Percentiles rank a stretch among this genome's conserved stretches.
Evolutionary conservation across 2,329 filamentous ascomycete species (phyloP).

Genomic region (Ophiostoma sp.): DNA sequence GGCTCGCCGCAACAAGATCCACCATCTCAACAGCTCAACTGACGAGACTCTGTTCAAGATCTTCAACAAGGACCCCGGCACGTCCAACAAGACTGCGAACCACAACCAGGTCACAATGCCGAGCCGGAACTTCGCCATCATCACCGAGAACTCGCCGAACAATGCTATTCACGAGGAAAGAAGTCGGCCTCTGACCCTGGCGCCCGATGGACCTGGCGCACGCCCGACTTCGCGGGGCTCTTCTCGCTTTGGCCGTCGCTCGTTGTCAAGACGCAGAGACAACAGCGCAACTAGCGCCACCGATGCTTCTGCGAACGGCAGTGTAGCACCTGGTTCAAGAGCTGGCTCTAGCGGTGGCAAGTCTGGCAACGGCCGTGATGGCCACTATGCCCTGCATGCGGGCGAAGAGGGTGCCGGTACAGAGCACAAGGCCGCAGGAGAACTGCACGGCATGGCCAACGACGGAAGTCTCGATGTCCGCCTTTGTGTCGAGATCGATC

Average conservation of each 20-base stretch:
- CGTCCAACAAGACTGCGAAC: constrained; percentile 62
- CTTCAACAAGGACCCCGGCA: constrained; percentile 83
- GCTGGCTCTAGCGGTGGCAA: constrained; percentile 23
- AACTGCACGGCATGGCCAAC: constrained; percentile 49
- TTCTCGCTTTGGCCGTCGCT: constrained; percentile 26
- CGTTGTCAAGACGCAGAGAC: constrained; percentile 16
- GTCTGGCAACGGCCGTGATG: constrained; percentile 47
- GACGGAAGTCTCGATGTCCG: constrained; percentile 70
- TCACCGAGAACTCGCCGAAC: constrained; percentile 77
- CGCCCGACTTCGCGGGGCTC: constrained; percentile 17
- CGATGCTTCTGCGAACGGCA: constrained; percentile 14
- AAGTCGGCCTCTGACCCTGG: constrained; percentile 5
- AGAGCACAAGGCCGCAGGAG: constrained; percentile 63
- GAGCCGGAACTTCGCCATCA: constrained; percentile 85
- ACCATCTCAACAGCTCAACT: constrained; percentile 64
- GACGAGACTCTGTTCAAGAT: constrained; percentile 92
- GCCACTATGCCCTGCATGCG: constrained; percentile 63
- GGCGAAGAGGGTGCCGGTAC: constrained; percentile 79
- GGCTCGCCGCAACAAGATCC: constrained; percentile 80
- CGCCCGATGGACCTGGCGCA: not conserved
- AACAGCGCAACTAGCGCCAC: constrained; percentile 22
- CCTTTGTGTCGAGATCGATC: constrained; percentile 81
- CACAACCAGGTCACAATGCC: constrained; percentile 86
- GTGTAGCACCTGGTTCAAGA: constrained; percentile 26
- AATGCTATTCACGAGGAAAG: constrained; percentile 30